Conservation (phyloP, 2,329 filamentous ascomycete genomes). For the Polytolypa hystricis region DNA sequence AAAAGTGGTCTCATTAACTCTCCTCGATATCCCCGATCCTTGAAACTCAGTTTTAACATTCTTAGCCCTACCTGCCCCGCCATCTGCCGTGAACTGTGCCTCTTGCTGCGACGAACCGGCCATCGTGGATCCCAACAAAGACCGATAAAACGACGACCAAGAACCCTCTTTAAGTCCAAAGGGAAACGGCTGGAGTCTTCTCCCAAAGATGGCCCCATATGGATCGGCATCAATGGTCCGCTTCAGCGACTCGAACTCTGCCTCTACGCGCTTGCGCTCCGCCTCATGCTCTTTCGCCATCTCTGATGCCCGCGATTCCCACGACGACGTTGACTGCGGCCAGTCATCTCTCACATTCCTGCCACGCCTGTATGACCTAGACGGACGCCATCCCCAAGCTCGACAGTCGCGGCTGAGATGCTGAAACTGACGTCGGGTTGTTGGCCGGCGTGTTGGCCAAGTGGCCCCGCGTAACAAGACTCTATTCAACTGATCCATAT, state of each 20-base stretch:
- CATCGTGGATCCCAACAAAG: slow-evolving; percentile 15
- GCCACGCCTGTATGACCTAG: neutral
- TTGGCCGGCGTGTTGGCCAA: no score
- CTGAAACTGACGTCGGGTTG: no score
- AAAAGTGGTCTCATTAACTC: slow-evolving; percentile 10
- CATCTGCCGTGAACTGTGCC: slow-evolving; percentile 4
- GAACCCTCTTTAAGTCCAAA: slow-evolving; percentile 13
- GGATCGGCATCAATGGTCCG: slow-evolving; percentile 28
- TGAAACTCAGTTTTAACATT: slow-evolving; percentile 6
- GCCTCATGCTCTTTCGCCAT: slow-evolving; percentile 10
- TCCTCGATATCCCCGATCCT: neutral
- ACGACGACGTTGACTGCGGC: no score
- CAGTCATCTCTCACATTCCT: neutral
- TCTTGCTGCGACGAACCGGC: slow-evolving; percentile 1
- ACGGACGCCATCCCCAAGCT: slow-evolving; percentile 2
- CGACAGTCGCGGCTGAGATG: no score
- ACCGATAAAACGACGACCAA: slow-evolving; percentile 23
- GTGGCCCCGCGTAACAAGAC: no score
- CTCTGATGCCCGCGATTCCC: neutral
- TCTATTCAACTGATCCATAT: no score
- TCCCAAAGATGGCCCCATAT: slow-evolving; percentile 31
- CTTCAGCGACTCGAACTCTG: slow-evolving; percentile 27
- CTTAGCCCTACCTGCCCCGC: neutral
- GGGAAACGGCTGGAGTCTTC: slow-evolving; percentile 18
- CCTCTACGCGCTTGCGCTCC: slow-evolving; percentile 15